A percentile compares a stretch with the other conserved stretches of the same genome.
Conservation (phyloP, 208 protist genomes). For the Crithidia brevicula region DNA sequence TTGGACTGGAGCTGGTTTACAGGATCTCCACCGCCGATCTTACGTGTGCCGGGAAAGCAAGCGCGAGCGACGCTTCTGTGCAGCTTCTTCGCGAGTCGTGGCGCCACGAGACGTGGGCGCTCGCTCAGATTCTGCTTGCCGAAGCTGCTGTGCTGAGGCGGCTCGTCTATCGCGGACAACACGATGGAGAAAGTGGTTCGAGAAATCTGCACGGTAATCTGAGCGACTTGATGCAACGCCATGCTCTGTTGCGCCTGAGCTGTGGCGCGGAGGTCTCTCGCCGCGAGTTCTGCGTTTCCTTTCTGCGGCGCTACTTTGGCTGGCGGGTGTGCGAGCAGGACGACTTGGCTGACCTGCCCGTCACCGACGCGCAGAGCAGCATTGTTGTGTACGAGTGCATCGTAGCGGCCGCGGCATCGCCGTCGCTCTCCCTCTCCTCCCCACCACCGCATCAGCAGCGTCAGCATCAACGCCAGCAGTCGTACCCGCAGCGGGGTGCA, state of each 20-base stretch:
- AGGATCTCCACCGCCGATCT: background rate
- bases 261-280: conserved; percentile 6
- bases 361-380: background rate
- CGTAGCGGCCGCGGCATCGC: background rate
- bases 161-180: background rate
- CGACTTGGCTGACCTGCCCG: conserved; percentile 13
- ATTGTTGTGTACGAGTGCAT: conserved; percentile 19
- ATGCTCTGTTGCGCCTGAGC: background rate
- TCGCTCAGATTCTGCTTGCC: conserved; percentile 21
- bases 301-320: conserved; percentile 49
- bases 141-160: conserved; percentile 20
- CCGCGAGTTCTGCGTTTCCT: conserved; percentile 38
- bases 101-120: conserved; percentile 16
- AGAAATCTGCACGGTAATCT: no score
- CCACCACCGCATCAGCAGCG: no score
- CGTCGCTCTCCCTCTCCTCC: no score
- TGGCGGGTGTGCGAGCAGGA: conserved; percentile 34
- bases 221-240: background rate
- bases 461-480: no score
- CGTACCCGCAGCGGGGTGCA: no score
- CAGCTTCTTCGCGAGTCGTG: conserved; percentile 32
- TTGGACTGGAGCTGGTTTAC: conserved; percentile 28
- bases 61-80: background rate
- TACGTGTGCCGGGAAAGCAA: background rate
- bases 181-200: no score